Evolutionary conservation across 805 yeast species (phyloP).

Genomic region (Saccharomycopsis malanga): DNA sequence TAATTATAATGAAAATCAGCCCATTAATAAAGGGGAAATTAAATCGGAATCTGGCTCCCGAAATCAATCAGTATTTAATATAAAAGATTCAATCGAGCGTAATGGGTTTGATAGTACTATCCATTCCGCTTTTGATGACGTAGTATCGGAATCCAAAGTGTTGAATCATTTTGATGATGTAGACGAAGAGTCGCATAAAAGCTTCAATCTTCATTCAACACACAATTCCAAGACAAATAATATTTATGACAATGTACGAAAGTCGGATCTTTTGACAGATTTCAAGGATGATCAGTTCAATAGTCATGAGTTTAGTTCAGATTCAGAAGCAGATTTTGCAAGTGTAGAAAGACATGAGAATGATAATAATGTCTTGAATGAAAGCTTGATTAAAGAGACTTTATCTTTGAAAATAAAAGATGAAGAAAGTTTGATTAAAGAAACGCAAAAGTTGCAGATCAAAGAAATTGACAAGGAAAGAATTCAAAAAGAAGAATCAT

Average conservation of each 20-base stretch:
- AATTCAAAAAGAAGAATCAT: background rate
- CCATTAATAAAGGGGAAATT: background rate
- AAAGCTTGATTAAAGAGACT: background rate
- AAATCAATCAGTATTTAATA: background rate
- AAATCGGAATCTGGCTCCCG: background rate
- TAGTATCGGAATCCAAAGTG: too few species aligned
- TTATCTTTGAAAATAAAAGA: background rate
- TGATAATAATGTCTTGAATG: background rate
- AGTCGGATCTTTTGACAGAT: background rate
- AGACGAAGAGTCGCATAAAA: background rate
- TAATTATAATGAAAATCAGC: background rate
- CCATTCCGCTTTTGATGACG: background rate
- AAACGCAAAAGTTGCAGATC: background rate
- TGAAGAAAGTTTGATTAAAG: background rate
- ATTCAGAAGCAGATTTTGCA: background rate
- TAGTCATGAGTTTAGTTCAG: slow-evolving; percentile 7
- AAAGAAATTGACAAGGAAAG: background rate
- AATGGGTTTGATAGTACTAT: background rate
- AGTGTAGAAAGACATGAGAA: background rate
- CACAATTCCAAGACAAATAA: background rate
- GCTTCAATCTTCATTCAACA: too few species aligned
- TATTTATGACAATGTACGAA: background rate
- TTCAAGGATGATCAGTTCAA: background rate
- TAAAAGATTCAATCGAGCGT: background rate
- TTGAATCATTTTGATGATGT: background rate